phyloP scores from a whole-genome alignment of 495 filamentous ascomycete genomes.

The Clohesyomyces aquaticus region DNA sequence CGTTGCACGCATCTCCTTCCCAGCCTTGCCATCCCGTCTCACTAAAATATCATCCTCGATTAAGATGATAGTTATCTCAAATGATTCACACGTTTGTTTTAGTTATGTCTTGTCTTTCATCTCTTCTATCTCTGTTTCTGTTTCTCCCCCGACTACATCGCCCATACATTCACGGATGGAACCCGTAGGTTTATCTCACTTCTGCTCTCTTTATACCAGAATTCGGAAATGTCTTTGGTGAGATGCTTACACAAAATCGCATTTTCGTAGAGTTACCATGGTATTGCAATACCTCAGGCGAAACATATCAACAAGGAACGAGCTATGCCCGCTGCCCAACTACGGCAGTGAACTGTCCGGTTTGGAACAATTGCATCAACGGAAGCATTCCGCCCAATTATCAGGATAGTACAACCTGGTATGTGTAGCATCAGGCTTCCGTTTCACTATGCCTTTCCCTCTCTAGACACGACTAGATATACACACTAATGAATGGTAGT shows the following conservation, averaged over 20 bases:
- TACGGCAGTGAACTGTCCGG: slow-evolving; percentile 1
- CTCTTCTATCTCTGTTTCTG: neutral
- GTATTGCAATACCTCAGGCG: neutral
- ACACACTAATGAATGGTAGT: neutral
- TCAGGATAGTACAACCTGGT: slow-evolving; percentile 10
- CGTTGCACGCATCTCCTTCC: no score
- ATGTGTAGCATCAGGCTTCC: no score
- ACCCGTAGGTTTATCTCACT: neutral
- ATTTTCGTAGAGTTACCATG: neutral
- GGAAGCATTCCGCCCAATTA: slow-evolving; percentile 12
- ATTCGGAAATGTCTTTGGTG: neutral
- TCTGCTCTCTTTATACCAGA: neutral
- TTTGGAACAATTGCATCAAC: slow-evolving; percentile 6
- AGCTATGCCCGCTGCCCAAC: slow-evolving; percentile 2
- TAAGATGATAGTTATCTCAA: no score
- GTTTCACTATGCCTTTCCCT: neutral
- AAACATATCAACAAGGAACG: neutral
- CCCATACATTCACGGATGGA: neutral
- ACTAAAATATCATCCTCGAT: no score
- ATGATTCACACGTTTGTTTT: neutral
- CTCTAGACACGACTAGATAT: neutral
- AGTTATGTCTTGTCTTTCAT: no score
- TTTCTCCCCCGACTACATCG: neutral
- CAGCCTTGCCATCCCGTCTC: no score
- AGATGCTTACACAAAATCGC: neutral